Evolutionary conservation across 2,329 filamentous ascomycete genomes (phyloP).

Genomic region (Trichophyton verrucosum): DNA sequence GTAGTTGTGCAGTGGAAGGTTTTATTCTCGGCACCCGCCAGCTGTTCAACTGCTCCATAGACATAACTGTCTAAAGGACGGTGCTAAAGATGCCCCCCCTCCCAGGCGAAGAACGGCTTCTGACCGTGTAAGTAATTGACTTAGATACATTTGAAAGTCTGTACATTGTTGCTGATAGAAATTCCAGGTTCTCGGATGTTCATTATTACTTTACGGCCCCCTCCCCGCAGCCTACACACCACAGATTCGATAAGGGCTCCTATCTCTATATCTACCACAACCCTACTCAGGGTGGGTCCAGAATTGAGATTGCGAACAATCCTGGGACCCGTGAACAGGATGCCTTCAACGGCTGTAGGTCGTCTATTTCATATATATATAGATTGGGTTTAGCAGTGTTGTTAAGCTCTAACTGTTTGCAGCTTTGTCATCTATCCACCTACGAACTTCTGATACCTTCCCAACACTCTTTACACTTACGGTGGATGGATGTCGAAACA

Average conservation of each 20-base stretch:
- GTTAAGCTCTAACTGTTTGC: slow-evolving; percentile 5
- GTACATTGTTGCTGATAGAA: slow-evolving; percentile 8
- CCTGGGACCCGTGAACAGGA: slow-evolving; percentile 52
- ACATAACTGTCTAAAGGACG: not conserved
- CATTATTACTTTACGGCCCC: slow-evolving; percentile 53
- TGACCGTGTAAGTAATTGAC: slow-evolving; percentile 32
- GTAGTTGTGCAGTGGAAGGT: not conserved
- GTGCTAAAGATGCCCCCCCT: slow-evolving; percentile 31
- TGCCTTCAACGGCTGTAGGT: slow-evolving; percentile 49
- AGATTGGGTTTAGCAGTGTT: not conserved
- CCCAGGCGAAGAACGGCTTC: slow-evolving; percentile 34
- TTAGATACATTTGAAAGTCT: not conserved
- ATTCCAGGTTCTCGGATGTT: slow-evolving; percentile 47
- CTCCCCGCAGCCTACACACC: slow-evolving; percentile 42
- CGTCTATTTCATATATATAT: not conserved
- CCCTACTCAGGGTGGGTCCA: slow-evolving; percentile 39
- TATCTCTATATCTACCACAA: slow-evolving; percentile 55
- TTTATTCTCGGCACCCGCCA: not conserved
- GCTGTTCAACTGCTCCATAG: not conserved
- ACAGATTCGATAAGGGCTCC: slow-evolving; percentile 52
- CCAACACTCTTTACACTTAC: slow-evolving; percentile 47
- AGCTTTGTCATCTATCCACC: slow-evolving; percentile 41
- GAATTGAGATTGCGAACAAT: slow-evolving; percentile 53
- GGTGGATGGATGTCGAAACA: slow-evolving; percentile 33
- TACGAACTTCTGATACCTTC: slow-evolving; percentile 48